Evolutionary conservation across 257 asterid species (phyloP), one percentile per base, ranked within the genome.

Genomic region (Plantago major): DNA sequence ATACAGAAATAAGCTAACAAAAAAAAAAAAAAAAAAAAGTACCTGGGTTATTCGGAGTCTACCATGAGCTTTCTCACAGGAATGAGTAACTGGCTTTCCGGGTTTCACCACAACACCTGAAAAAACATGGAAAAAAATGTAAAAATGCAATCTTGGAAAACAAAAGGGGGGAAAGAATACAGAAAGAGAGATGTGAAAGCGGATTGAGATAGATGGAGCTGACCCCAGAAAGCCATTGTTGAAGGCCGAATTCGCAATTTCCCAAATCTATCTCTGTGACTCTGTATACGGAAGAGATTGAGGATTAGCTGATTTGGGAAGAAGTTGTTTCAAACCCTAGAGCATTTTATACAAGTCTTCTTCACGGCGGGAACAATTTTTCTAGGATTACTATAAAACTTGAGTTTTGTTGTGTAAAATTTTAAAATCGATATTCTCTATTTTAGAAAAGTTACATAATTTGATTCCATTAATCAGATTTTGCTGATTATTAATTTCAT

Each of bases 31-130:
- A 10, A 13, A 2, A 10, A 22, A 7, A 0, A 67, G 46, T 63
- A 87, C 98, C 90, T 85, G 96, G 14, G 96, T 74, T 71, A 88
- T 82, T n/a, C 94, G 86, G 44, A 90, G 91, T 76, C 94, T 80
- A 60, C 91, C 78, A 58, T 78, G 68, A 11, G 75, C 78, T 56
- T 72, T 68, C 17, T 81, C 82, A 18, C 75, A 80, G 0, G 75
- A 73, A 79, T 82, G 91, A 52, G 91, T 80, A 15, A 80, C 43
- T 7, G 95, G 90, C 56, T 70, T 79, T 65, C 90, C 95, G 3
- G 95, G 82, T 68, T 74, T 88, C 26, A 90, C 85, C 76, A 85
- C 84, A 50, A 79, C 63, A 38, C 98, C 98, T 90, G 76, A 69
- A 64, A 63, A 12, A 26, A 60, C 64, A 65, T 18, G 58, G 16